phyloP scores from a whole-genome alignment of 1,139 yeast species.

The Kurtzmaniella natalensis region DNA sequence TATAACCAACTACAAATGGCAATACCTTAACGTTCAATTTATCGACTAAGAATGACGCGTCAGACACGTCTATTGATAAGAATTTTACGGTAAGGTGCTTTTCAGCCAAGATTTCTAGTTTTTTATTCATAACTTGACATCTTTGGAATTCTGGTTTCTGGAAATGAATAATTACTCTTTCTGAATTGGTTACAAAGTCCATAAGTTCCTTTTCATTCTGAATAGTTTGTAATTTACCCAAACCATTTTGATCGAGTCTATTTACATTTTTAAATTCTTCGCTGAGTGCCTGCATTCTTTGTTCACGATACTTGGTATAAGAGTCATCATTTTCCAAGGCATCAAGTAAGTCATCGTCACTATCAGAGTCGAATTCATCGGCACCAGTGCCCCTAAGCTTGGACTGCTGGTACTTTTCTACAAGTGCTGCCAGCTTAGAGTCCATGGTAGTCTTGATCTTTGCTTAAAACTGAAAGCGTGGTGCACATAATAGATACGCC shows the following conservation, averaged over 20 bases:
- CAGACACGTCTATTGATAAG: conserved; percentile 54
- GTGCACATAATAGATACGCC: no score
- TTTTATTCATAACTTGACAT: conserved; percentile 56
- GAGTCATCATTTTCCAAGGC: conserved; percentile 34
- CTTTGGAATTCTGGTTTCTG: conserved; percentile 57
- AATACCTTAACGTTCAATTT: conserved; percentile 60
- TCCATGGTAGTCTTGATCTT: conserved; percentile 31
- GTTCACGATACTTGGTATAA: conserved; percentile 40
- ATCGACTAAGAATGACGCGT: conserved; percentile 68
- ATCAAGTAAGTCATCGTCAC: conserved; percentile 34
- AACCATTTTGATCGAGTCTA: conserved; percentile 25
- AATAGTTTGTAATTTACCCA: conserved; percentile 38
- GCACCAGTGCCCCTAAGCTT: conserved; percentile 17
- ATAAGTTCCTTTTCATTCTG: conserved; percentile 54
- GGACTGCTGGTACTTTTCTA: conserved; percentile 41
- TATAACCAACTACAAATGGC: conserved; percentile 68
- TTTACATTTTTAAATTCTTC: conserved; percentile 41
- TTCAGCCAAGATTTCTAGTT: conserved; percentile 44
- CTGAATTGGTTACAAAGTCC: conserved; percentile 36
- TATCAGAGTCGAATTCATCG: conserved; percentile 18
- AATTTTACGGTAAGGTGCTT: conserved; percentile 56
- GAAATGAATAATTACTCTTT: conserved; percentile 57
- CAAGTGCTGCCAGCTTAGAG: conserved; percentile 24
- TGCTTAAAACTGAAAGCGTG: no score
- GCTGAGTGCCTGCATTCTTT: conserved; percentile 44